These are phyloP conservation scores for Arthrobotrys iridis DNA, from an alignment of 2,329 filamentous ascomycete species.

Conservation along the genomic window DNA sequence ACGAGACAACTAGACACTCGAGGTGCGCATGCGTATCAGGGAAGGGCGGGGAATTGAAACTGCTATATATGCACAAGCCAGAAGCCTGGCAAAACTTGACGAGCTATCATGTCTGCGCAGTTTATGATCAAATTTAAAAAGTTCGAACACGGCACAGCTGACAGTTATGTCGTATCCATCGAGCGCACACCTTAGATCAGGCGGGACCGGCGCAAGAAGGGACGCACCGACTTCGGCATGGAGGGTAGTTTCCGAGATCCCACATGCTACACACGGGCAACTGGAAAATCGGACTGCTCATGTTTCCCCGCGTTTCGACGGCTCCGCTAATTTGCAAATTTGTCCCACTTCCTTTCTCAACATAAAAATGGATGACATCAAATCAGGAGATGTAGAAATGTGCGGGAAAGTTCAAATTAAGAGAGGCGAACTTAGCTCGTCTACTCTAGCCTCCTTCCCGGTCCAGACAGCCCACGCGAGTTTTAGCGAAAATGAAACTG, in stretches of 20 bases:
- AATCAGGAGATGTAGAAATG: conserved; percentile 5
- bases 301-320: conserved; percentile 54
- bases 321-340: conserved; percentile 30
- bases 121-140: neutral
- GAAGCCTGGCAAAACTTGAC: conserved; percentile 19
- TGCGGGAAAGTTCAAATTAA: conserved; percentile 13
- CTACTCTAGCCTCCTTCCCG: conserved; percentile 39
- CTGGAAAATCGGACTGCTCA: conserved; percentile 23
- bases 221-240: conserved; percentile 34
- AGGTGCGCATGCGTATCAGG: conserved; percentile 9
- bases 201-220: conserved; percentile 5
- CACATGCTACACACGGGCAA: conserved; percentile 4
- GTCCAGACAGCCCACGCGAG: conserved; percentile 45
- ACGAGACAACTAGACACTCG: conserved; percentile 8
- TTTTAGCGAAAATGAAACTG: conserved; percentile 36
- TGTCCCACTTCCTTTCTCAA: conserved; percentile 24
- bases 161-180: neutral
- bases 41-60: conserved; percentile 29
- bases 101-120: conserved; percentile 29
- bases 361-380: conserved; percentile 8
- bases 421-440: conserved; percentile 34
- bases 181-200: conserved; percentile 18
- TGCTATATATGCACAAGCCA: conserved; percentile 48
- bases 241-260: conserved; percentile 20
- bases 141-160: conserved; percentile 37